These are phyloP conservation scores for Kandelia obovata DNA, from an alignment of 345 rosid genomes.

Conservation along the genomic window DNA sequence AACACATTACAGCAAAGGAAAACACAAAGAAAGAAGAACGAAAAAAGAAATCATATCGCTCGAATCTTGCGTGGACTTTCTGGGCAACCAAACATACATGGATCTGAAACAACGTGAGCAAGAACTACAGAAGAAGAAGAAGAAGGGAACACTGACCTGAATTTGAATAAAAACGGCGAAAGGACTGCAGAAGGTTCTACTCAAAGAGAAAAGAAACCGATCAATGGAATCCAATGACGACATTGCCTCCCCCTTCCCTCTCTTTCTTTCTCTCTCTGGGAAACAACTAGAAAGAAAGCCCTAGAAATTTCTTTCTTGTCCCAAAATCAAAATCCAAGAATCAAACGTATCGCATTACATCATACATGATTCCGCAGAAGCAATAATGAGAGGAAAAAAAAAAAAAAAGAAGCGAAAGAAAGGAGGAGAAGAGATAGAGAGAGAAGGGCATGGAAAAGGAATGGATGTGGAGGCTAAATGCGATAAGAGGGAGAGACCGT, in stretches of 20 bases:
- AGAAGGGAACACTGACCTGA: slow-evolving; percentile 49
- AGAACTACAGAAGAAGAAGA: not conserved
- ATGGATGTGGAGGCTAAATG: not conserved
- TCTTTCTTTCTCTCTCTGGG: slow-evolving; percentile 1
- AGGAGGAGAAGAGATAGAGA: not conserved
- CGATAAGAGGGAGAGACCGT: slow-evolving; percentile 46
- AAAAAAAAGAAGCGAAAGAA: not conserved
- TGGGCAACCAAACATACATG: not conserved
- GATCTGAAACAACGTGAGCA: not conserved
- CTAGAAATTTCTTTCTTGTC: not conserved
- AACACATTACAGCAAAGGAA: too few species aligned
- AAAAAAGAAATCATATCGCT: not conserved
- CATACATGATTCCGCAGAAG: too few species aligned
- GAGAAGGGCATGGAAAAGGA: not conserved
- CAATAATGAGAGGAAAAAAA: not conserved
- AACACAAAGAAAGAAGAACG: too few species aligned
- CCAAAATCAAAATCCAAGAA: not conserved
- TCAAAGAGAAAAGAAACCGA: slow-evolving; percentile 78
- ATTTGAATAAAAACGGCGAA: slow-evolving; percentile 83
- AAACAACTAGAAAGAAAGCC: slow-evolving; percentile 6
- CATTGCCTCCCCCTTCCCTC: slow-evolving; percentile 36
- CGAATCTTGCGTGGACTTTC: not conserved
- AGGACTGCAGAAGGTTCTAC: slow-evolving; percentile 64
- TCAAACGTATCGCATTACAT: too few species aligned
- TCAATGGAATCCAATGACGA: slow-evolving; percentile 61